Conservation (phyloP, 2,329 filamentous ascomycete genomes). For the Fusarium mangiferae region DNA sequence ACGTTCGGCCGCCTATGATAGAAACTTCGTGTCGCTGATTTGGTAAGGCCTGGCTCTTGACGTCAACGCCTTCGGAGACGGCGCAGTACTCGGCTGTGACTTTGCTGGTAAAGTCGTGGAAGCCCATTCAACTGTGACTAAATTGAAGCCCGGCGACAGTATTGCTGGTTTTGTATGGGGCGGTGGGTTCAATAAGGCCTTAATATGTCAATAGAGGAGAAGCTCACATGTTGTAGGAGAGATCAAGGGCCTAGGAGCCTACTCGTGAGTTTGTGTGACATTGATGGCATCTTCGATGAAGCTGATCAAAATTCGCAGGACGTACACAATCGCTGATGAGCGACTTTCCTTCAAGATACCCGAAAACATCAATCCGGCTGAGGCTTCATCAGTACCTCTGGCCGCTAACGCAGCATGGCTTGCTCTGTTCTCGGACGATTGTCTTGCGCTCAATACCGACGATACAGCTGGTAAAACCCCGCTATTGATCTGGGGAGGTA, state of each 20-base stretch:
- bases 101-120: slow-evolving; percentile 49
- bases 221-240: slow-evolving; percentile 22
- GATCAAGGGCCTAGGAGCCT: slow-evolving; percentile 49
- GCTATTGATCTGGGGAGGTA: slow-evolving; percentile 55
- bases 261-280: slow-evolving; percentile 13
- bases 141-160: slow-evolving; percentile 16
- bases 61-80: slow-evolving; percentile 51
- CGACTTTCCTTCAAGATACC: slow-evolving; percentile 53
- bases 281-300: fast-evolving
- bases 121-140: slow-evolving; percentile 40
- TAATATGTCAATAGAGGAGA: fast-evolving
- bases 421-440: slow-evolving; percentile 51
- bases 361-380: slow-evolving; percentile 24
- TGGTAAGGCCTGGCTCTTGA: slow-evolving; percentile 46
- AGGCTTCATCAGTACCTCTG: slow-evolving; percentile 51
- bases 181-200: slow-evolving; percentile 18
- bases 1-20: background rate
- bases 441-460: slow-evolving; percentile 44
- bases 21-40: background rate
- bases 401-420: slow-evolving; percentile 53
- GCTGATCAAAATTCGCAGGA: slow-evolving; percentile 21
- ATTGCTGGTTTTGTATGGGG: slow-evolving; percentile 44
- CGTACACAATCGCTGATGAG: slow-evolving; percentile 53
- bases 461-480: background rate
- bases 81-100: slow-evolving; percentile 50